Conservation (phyloP, 73 alveolate species). For the Paramecium bursaria region DNA sequence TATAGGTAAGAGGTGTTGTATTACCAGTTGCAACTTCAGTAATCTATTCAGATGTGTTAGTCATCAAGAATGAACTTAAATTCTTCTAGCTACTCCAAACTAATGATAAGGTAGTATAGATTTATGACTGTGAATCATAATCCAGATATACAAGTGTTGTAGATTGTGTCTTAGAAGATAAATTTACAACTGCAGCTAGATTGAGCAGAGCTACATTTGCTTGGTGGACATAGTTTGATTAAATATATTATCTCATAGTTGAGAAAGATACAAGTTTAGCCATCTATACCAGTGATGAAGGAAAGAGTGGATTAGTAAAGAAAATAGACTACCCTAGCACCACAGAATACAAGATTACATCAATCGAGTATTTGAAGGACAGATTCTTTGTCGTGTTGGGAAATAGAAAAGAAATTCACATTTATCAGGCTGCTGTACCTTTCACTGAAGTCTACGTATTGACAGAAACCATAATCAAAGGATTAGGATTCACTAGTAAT, state of each 20-base stretch:
- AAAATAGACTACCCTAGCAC: neutral
- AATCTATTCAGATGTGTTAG: conserved; percentile 24
- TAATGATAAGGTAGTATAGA: too few relatives aligned
- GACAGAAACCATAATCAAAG: conserved; percentile 16
- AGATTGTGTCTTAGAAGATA: neutral
- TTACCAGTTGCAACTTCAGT: conserved; percentile 22
- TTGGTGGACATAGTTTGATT: conserved; percentile 5
- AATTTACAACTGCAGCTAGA: neutral
- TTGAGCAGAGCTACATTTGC: neutral
- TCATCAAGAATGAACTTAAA: neutral
- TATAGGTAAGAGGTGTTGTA: neutral
- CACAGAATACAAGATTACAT: conserved; percentile 2
- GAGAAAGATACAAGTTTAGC: conserved; percentile 3
- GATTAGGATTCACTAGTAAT: conserved; percentile 10
- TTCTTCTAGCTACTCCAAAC: neutral
- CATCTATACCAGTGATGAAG: neutral
- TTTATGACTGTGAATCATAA: neutral
- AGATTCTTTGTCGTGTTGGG: conserved; percentile 29
- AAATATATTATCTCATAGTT: neutral
- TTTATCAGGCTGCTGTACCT: neutral
- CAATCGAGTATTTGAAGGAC: conserved; percentile 1
- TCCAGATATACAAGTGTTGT: neutral
- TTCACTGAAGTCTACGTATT: neutral
- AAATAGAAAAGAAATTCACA: conserved; percentile 28
- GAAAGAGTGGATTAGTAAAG: too few relatives aligned